Percentiles rank a stretch among this genome's conserved stretches.
These are phyloP conservation scores for Plasmodium sp. DNA, from an alignment of 169 alveolate genomes.

Conservation along the genomic window DNA sequence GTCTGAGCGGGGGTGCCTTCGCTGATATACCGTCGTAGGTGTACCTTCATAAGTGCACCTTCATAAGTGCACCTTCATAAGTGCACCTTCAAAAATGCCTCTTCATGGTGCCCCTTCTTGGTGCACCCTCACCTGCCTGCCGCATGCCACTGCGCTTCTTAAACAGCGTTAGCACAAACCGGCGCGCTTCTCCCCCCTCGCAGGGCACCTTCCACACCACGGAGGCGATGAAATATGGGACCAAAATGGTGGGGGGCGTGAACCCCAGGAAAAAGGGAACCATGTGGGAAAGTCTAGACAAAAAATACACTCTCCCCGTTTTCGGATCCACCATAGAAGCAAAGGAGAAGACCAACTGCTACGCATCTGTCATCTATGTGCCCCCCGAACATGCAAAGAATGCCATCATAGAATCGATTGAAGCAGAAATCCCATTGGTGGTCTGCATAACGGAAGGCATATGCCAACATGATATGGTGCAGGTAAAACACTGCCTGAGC, in stretches of 20 bases:
- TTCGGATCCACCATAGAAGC: slow-evolving; percentile 78
- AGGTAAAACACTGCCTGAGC: slow-evolving; percentile 89
- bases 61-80: background rate
- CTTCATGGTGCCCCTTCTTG: too few relatives aligned
- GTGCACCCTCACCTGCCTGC: too few relatives aligned
- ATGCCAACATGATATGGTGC: slow-evolving; percentile 98
- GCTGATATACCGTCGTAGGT: background rate
- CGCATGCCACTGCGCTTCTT: too few relatives aligned
- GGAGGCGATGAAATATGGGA: slow-evolving; percentile 92
- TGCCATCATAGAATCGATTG: slow-evolving; percentile 96
- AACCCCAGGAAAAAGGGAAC: slow-evolving; percentile 92
- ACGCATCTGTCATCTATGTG: slow-evolving; percentile 96
- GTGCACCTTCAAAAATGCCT: too few relatives aligned
- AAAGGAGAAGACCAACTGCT: slow-evolving; percentile 91
- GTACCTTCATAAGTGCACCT: background rate
- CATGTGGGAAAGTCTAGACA: slow-evolving; percentile 84
- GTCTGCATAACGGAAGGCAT: slow-evolving; percentile 99
- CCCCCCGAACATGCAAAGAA: slow-evolving; percentile 97
- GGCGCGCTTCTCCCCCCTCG: background rate
- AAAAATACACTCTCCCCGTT: slow-evolving; percentile 84
- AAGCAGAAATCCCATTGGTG: slow-evolving; percentile 95
- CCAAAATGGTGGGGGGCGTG: slow-evolving; percentile 96
- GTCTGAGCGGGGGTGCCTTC: background rate
- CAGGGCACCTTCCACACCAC: slow-evolving; percentile 94
- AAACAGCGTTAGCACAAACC: too few relatives aligned